Evolutionary conservation across 495 filamentous ascomycete species (phyloP), one percentile per base, ranked within the genome.

Genomic region (Penicillium bialowiezense): DNA sequence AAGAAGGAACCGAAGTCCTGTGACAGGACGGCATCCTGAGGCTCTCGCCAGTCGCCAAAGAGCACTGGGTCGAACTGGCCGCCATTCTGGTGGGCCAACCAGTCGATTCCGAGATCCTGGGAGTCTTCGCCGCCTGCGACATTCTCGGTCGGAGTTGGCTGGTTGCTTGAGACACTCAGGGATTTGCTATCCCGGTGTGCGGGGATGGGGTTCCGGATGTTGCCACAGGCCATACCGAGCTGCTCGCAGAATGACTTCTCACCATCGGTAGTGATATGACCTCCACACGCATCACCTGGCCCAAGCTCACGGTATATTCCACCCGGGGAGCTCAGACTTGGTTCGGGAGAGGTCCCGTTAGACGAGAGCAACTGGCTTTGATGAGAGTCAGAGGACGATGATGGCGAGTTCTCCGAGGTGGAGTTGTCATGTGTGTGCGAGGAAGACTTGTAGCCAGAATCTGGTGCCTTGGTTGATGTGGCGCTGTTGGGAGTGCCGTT

Each of bases 31-130:
- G 83, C 87, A 48, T 89, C 88, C 56, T 96, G 89, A 5, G 88
- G 85, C 58, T 99, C 95, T 32, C 93, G 84, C 69, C 96, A 97
- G 55, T 92, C 90, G 42, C 87, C 87, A 66, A 97, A 99, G 2
- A 97, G 78, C 26, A 90, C 80, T 1, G 93, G 93, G 54, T 97
- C 89, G 55, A 97, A 97, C 54, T 89, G 83, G 43, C 89, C 89
- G 34, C 86, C 83, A 62, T 91, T 93, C 63, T 96, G 88, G 58
- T 88, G 82, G 8, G 88, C 82, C 50, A 96, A 65, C 81, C 86
- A 91, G 57, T 91, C 88, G 40, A 96, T 51, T 55, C 74, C 67
- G 52, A 73, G 35, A 17, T 48, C 45, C 2, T 31, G 60, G 62
- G 54, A 39, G 62, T 60, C 49, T 36, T 64, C 56, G 29, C 64